Conservation (phyloP, 2,329 filamentous ascomycete species). For the Anisogramma anomala region DNA sequence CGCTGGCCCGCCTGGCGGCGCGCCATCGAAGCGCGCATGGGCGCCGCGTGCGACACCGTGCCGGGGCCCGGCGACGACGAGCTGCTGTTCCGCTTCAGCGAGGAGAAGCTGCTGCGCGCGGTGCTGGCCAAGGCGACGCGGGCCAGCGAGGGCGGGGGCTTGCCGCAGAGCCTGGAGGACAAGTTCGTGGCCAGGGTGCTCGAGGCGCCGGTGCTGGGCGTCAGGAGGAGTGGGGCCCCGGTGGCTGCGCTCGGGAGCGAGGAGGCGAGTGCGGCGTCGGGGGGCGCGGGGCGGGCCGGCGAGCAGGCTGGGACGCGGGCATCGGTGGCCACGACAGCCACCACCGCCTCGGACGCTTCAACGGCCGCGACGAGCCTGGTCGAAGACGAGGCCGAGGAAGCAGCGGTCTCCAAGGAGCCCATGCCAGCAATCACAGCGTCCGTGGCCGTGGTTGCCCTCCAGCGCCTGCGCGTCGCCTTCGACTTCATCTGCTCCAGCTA, state of each 20-base stretch:
- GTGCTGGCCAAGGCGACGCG: slow-evolving; percentile 60
- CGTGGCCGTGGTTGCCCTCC: slow-evolving; percentile 41
- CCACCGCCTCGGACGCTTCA: slow-evolving; percentile 28
- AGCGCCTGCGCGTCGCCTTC: slow-evolving; percentile 53
- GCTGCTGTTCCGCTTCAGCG: slow-evolving; percentile 69
- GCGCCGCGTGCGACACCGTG: slow-evolving; percentile 65
- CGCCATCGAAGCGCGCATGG: slow-evolving; percentile 54
- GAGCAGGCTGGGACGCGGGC: slow-evolving; percentile 20
- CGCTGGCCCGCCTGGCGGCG: slow-evolving; percentile 33
- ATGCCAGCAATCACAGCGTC: slow-evolving; percentile 35
- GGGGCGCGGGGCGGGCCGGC: slow-evolving; percentile 1
- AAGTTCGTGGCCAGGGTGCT: slow-evolving; percentile 67
- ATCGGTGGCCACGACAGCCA: slow-evolving; percentile 27
- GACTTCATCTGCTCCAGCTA: slow-evolving; percentile 55
- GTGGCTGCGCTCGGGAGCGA: slow-evolving; percentile 20
- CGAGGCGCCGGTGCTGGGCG: slow-evolving; percentile 61
- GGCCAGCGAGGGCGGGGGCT: slow-evolving; percentile 45
- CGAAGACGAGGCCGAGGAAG: slow-evolving; percentile 22
- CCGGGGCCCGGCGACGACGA: slow-evolving; percentile 68
- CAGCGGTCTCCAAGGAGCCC: slow-evolving; percentile 19
- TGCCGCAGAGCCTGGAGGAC: slow-evolving; percentile 76
- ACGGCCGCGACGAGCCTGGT: slow-evolving; percentile 35
- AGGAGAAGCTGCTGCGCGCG: slow-evolving; percentile 54
- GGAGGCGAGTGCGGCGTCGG: slow-evolving; percentile 21
- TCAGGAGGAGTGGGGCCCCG: slow-evolving; percentile 37